Conservation (phyloP, 2,329 filamentous ascomycete genomes). For the Lithohypha guttulata region DNA sequence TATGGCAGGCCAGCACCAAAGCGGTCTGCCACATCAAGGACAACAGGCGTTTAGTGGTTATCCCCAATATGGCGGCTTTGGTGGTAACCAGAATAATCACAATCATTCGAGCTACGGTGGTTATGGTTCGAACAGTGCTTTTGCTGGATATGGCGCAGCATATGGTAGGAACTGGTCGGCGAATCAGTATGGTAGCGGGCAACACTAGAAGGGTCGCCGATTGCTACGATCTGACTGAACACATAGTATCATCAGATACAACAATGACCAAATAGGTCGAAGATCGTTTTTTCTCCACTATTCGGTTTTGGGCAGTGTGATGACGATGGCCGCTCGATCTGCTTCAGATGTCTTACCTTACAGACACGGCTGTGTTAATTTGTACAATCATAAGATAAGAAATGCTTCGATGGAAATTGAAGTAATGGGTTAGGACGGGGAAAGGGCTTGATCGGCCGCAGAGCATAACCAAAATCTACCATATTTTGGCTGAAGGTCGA, state of each 20-base stretch:
- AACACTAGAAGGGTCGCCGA: slow-evolving; percentile 8
- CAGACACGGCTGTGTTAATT: slow-evolving; percentile 4
- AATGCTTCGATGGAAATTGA: slow-evolving; percentile 5
- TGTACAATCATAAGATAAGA: slow-evolving; percentile 10
- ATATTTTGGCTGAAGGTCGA: slow-evolving; percentile 4
- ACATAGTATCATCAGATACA: not conserved
- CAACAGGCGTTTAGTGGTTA: slow-evolving; percentile 26
- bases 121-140: slow-evolving; percentile 20
- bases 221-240: not conserved
- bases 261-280: not conserved
- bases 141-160: slow-evolving; percentile 19
- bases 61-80: slow-evolving; percentile 21
- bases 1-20: slow-evolving; percentile 36
- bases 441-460: not conserved
- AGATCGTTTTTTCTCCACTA: slow-evolving; percentile 3
- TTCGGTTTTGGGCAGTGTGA: slow-evolving; percentile 6
- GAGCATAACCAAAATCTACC: slow-evolving; percentile 7
- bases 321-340: slow-evolving; percentile 3
- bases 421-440: too few species aligned
- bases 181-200: slow-evolving; percentile 9
- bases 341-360: not conserved
- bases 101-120: slow-evolving; percentile 18
- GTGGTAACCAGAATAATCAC: slow-evolving; percentile 17
- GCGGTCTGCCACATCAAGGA: slow-evolving; percentile 22
- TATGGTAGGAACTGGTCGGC: slow-evolving; percentile 15